Conservation (phyloP, 495 filamentous ascomycete genomes). For the Tetracladium setigerum region DNA sequence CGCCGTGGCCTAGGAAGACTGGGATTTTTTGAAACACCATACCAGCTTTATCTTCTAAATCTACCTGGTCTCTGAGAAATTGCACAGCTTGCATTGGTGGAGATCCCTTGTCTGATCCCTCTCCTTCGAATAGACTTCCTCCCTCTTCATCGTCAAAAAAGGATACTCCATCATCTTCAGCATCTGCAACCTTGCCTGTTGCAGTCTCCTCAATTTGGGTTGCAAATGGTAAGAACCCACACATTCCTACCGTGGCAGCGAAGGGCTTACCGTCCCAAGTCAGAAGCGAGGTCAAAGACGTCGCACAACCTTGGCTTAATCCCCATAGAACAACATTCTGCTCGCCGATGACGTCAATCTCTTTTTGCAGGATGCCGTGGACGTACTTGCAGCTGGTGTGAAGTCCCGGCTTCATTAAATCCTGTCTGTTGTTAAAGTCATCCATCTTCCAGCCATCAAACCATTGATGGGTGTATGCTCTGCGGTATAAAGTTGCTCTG, state of each 20-base stretch:
- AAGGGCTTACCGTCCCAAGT: constrained; percentile 29
- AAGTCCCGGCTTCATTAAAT: constrained; percentile 35
- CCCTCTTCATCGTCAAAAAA: constrained; percentile 16
- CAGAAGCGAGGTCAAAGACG: constrained; percentile 29
- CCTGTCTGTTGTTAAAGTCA: constrained; percentile 11
- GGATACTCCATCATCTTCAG: constrained; percentile 8
- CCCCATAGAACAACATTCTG: constrained; percentile 43
- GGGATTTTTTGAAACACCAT: constrained; percentile 19
- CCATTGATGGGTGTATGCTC: constrained; percentile 43
- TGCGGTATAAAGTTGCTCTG: constrained; percentile 36
- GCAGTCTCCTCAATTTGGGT: constrained; percentile 25
- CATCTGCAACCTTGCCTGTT: neutral
- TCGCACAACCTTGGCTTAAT: constrained; percentile 50
- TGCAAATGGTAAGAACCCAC: constrained; percentile 46
- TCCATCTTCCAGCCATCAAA: constrained; percentile 42
- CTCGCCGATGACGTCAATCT: constrained; percentile 28
- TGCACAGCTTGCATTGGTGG: constrained; percentile 14
- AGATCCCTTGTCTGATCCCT: constrained; percentile 1
- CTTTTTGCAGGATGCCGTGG: constrained; percentile 30
- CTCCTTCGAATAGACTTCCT: constrained; percentile 17
- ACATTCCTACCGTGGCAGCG: constrained; percentile 41
- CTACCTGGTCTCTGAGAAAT: constrained; percentile 18
- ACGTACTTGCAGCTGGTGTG: constrained; percentile 32
- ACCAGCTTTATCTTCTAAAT: constrained; percentile 4
- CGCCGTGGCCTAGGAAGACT: constrained; percentile 46